Evolutionary conservation across 805 yeast genomes (phyloP), one percentile per base, ranked within the genome.

Genomic region (Yamadazyma sp.): DNA sequence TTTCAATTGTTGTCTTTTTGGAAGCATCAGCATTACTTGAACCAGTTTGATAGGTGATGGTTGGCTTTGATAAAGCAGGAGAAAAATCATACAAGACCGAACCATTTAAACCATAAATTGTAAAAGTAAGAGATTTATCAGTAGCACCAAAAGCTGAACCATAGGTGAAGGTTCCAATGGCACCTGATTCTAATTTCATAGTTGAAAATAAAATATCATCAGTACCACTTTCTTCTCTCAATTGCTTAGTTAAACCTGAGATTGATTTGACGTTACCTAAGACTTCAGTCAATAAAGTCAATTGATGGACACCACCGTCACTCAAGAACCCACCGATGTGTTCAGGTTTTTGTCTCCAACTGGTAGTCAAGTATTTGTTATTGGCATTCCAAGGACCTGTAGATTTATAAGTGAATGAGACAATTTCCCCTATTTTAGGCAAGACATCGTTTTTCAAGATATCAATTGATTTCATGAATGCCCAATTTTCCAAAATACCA

Each of bases 221-320:
- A 36, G 82, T 73, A 23, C 97, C 97, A 40, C 91, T 79, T 49
- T 73, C 75, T 51, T 79, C 67, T 54, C 88, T 76, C 31, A 86
- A 72, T 62, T 88, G 96, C 42, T 69, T 77, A 10, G 96, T 82
- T 46, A 75, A 73, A 7, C 88, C 96, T 36, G 86, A 75, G 24
- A 89, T 78, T 5, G 80, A 59, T 31, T 73, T 77, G 11, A 87
- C 81, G 16, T 70, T 68, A 35, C 98, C 97, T 36, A 91, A 68
- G 13, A 87, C 78, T 40, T 78, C 86, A 7, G 95, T 87, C 45
- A 89, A 72, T 24, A 87, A 65, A 3, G 96, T 96, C 57, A 89
- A 66, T 60, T 89, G 97, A 62, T 91, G 98, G 16, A 91, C 98
- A 56, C 97, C 98, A 52, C 96, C 97, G 53, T 91, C 98, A 39